Conservation (phyloP, 1,284 basidiomycete species). For the Leccinum subrobustum region DNA sequence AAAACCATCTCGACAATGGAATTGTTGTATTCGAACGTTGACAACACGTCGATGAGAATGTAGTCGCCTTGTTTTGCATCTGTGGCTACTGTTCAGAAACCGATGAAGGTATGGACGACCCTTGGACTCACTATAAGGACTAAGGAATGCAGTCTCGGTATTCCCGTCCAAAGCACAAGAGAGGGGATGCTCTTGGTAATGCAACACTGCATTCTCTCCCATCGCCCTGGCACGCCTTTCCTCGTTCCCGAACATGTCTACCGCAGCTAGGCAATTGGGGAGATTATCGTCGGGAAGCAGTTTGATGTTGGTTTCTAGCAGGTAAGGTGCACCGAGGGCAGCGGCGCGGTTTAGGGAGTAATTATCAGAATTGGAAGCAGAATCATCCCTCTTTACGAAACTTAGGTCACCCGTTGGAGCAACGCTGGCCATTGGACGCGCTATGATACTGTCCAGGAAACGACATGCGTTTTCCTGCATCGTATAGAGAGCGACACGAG, state of each 20-base stretch:
- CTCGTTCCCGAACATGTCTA: constrained; percentile 44
- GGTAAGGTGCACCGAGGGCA: constrained; percentile 45
- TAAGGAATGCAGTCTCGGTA: constrained; percentile 48
- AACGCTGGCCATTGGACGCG: neutral
- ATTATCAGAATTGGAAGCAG: constrained; percentile 1
- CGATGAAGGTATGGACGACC: neutral
- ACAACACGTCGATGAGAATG: constrained; percentile 45
- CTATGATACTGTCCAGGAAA: constrained; percentile 27
- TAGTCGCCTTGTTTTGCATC: constrained; percentile 43
- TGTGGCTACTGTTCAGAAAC: constrained; percentile 20
- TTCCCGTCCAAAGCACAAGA: constrained; percentile 57
- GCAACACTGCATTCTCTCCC: constrained; percentile 32
- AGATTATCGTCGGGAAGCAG: constrained; percentile 38
- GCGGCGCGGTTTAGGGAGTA: constrained; percentile 37
- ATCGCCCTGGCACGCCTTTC: constrained; percentile 35
- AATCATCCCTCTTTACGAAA: constrained; percentile 15
- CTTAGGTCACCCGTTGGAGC: neutral
- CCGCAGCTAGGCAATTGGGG: constrained; percentile 29
- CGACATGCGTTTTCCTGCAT: constrained; percentile 27
- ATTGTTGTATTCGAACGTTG: constrained; percentile 26
- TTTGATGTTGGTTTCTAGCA: constrained; percentile 55
- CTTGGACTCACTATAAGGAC: constrained; percentile 40
- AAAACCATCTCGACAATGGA: constrained; percentile 40
- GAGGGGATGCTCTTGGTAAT: constrained; percentile 47
- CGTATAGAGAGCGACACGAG: constrained; percentile 1